Conservation (phyloP, 2,329 filamentous ascomycete genomes). For the Cercospora sp. region DNA sequence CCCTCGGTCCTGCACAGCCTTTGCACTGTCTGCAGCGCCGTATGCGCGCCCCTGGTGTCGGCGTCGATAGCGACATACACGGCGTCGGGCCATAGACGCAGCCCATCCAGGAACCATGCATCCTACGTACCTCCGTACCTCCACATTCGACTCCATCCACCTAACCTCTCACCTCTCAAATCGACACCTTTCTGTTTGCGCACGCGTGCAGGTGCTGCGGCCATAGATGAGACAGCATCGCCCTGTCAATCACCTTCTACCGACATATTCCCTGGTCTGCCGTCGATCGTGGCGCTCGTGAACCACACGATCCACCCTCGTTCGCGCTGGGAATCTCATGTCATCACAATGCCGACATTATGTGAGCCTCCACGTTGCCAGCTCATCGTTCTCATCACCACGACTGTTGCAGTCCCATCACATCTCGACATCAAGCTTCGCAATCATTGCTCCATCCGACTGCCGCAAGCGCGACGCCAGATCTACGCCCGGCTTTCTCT, state of each 20-base stretch:
- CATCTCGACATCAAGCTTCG: not conserved
- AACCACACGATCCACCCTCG: not conserved
- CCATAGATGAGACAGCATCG: not conserved
- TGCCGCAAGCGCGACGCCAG: conserved; percentile 6
- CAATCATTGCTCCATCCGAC: not conserved
- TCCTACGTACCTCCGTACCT: not conserved
- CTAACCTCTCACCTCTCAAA: not conserved
- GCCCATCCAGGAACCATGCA: not conserved
- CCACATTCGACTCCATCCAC: not conserved
- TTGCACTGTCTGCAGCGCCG: not conserved
- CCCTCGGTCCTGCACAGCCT: not conserved
- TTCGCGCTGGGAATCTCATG: not conserved
- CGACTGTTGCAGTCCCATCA: not conserved
- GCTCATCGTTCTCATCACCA: not conserved
- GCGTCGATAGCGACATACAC: conserved; percentile 6
- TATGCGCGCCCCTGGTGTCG: conserved; percentile 3
- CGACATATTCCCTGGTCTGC: conserved; percentile 4
- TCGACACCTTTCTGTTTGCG: not conserved
- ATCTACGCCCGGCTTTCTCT: not conserved
- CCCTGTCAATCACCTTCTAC: conserved; percentile 6
- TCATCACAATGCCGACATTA: not conserved
- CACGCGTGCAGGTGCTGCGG: not conserved
- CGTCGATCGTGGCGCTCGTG: conserved; percentile 5
- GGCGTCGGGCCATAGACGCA: conserved; percentile 2
- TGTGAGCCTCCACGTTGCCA: not conserved